Evolutionary conservation across 495 filamentous ascomycete species (phyloP).

Genomic region (Echria macrotheca): DNA sequence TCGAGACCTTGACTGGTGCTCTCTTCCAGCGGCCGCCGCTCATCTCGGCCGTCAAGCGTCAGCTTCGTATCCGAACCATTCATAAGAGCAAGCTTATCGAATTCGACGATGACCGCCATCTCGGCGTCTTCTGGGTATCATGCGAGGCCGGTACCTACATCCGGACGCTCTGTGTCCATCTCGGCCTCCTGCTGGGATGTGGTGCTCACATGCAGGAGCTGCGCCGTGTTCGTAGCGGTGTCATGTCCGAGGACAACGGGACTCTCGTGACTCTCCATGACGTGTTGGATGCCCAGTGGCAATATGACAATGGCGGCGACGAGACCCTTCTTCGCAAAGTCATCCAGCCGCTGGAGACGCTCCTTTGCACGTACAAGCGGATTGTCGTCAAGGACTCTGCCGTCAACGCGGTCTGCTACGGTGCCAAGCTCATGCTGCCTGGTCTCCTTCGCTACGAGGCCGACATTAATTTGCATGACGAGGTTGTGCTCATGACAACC

Average conservation of each 20-base stretch:
- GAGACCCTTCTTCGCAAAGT: conserved; percentile 82
- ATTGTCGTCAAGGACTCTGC: conserved; percentile 96
- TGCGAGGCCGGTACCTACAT: conserved; percentile 99
- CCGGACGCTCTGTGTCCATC: conserved; percentile 92
- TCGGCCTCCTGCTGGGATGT: conserved; percentile 86
- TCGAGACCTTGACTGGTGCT: conserved; percentile 91
- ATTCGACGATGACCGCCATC: conserved; percentile 94
- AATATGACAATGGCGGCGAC: conserved; percentile 84
- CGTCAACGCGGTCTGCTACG: conserved; percentile 95
- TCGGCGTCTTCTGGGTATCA: conserved; percentile 99
- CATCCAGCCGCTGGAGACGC: conserved; percentile 83
- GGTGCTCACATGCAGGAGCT: conserved; percentile 99
- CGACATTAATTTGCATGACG: conserved; percentile 54
- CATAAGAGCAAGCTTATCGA: conserved; percentile 92
- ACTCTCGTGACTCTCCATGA: conserved; percentile 92
- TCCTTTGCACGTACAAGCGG: conserved; percentile 87
- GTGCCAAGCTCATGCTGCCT: conserved; percentile 96
- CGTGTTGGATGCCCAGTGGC: conserved; percentile 91
- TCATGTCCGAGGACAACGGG: conserved; percentile 77
- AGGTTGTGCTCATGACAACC: conserved; percentile 91
- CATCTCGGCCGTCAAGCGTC: conserved; percentile 97
- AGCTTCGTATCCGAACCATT: conserved; percentile 94
- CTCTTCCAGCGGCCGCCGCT: conserved; percentile 95
- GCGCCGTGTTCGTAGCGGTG: conserved; percentile 84
- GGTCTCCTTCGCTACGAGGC: conserved; percentile 86